Evolutionary conservation across 257 asterid species (phyloP), one percentile per base, ranked within the genome.

Genomic region (Solanum chiquidenum): DNA sequence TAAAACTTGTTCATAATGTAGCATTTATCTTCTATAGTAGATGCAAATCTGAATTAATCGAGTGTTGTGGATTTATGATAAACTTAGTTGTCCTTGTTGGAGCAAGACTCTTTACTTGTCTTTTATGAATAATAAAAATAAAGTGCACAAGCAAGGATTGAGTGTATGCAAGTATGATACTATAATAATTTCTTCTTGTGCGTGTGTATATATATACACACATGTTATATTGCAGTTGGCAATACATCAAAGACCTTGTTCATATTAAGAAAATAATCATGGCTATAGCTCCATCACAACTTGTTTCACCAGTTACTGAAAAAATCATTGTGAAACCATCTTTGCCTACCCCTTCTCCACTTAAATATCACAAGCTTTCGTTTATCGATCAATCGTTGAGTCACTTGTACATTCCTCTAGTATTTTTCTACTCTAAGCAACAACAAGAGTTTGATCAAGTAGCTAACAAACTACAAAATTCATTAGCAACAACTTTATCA

Each of bases 371-470:
- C 2, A 83, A 83, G 86, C 86, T 83, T 31, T 83, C 86, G 4
- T 66, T 83, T 40, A 35, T 83, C 10, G 86, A 83, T 21, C 86
- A 83, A 83, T 60, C 76, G 21, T 7, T 83, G n/a, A 83, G 55
- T 66, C 71, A 66, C 86, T 21, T 83, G 75, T 83, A 83, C 73
- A 58, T 58, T 20, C 86, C 86, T 18, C 86, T 58, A 37, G 75
- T 83, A 16, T 83, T 83, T 20, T 83, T 60, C 86, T 83, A 83
- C 86, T 76, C 86, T 66, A 34, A 83, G 34, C 49, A 34, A 20
- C 86, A 34, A 12, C 55, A 52, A 58, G 52, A 21, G 58, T 31
- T 76, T 76, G 83, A 76, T 38, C 34, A 76, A 76, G 83, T 40
- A 38, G 58, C 83, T n/a, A 6, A 38, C 23, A 76, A 40, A 6